phyloP scores from a whole-genome alignment of 1,284 basidiomycete species.

The Psilocybe mexicana region DNA sequence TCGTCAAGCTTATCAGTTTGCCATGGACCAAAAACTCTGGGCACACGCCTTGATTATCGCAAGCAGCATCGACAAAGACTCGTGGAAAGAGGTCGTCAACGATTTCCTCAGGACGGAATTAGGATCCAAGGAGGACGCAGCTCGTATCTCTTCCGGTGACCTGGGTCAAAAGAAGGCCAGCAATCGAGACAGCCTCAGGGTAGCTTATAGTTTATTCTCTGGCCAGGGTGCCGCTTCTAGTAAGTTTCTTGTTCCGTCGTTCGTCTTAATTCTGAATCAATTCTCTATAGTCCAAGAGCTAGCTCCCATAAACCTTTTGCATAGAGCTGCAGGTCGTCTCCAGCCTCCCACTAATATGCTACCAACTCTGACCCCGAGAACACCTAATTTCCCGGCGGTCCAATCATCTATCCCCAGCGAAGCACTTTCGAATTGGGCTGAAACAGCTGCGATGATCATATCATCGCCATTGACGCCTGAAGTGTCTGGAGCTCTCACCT shows the following conservation, averaged over 20 bases:
- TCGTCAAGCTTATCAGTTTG: constrained; percentile 85
- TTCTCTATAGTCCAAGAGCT: constrained; percentile 72
- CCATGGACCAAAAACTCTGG: constrained; percentile 89
- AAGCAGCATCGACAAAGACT: constrained; percentile 89
- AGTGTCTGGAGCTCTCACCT: constrained; percentile 74
- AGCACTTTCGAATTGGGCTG: constrained; percentile 78
- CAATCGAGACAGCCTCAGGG: constrained; percentile 73
- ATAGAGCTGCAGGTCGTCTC: constrained; percentile 37
- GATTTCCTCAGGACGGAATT: constrained; percentile 88
- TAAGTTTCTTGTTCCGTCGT: constrained; percentile 34
- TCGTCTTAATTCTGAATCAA: background rate
- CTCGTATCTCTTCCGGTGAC: constrained; percentile 11
- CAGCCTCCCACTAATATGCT: constrained; percentile 24
- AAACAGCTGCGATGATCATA: constrained; percentile 84
- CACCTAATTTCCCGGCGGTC: constrained; percentile 58
- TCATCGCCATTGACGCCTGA: constrained; percentile 71
- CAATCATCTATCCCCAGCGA: constrained; percentile 36
- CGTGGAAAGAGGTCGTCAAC: constrained; percentile 89
- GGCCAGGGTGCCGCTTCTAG: constrained; percentile 80
- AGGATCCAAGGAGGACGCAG: constrained; percentile 38
- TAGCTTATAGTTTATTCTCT: constrained; percentile 86
- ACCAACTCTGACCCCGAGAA: constrained; percentile 56
- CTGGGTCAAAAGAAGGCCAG: constrained; percentile 30
- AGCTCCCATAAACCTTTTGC: constrained; percentile 58
- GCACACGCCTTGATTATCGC: constrained; percentile 96